These are phyloP conservation scores for Fusarium algeriense DNA, from an alignment of 2,329 filamentous ascomycete genomes.

Conservation along the genomic window DNA sequence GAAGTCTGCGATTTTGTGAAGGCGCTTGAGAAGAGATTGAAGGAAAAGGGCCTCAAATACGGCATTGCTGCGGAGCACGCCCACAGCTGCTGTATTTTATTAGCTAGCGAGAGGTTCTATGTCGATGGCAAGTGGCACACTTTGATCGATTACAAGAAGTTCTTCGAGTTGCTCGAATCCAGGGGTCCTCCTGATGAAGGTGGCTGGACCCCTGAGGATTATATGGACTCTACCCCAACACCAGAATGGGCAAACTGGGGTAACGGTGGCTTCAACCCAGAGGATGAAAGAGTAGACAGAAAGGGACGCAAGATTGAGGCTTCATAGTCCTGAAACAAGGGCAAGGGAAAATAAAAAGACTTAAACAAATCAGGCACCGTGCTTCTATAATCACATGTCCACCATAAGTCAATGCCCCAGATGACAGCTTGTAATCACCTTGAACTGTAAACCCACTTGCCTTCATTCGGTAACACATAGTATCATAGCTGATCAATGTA, in stretches of 20 bases:
- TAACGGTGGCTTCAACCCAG: constrained; percentile 92
- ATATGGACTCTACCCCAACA: constrained; percentile 22
- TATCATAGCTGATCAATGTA: neutral
- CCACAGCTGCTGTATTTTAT: constrained; percentile 91
- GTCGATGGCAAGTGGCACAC: constrained; percentile 88
- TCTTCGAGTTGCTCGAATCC: constrained; percentile 83
- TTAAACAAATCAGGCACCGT: neutral
- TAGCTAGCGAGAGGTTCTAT: constrained; percentile 85
- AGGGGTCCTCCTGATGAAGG: constrained; percentile 68
- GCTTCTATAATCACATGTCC: neutral
- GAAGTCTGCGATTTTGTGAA: constrained; percentile 88
- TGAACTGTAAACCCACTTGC: neutral
- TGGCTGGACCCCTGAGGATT: constrained; percentile 62
- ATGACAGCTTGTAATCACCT: neutral
- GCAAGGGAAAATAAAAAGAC: constrained; percentile 9
- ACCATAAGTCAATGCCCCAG: neutral
- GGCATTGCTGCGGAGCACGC: constrained; percentile 96
- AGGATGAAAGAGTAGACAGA: constrained; percentile 86
- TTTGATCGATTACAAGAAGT: constrained; percentile 87
- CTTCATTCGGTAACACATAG: neutral
- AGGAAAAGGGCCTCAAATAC: constrained; percentile 79
- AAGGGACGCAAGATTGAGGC: constrained; percentile 78
- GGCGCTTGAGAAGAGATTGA: constrained; percentile 77
- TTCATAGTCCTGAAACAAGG: constrained; percentile 23
- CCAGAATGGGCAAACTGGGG: constrained; percentile 97